phyloP scores from a whole-genome alignment of 2,329 filamentous ascomycete species.

The Penicillium hesseltinei region DNA sequence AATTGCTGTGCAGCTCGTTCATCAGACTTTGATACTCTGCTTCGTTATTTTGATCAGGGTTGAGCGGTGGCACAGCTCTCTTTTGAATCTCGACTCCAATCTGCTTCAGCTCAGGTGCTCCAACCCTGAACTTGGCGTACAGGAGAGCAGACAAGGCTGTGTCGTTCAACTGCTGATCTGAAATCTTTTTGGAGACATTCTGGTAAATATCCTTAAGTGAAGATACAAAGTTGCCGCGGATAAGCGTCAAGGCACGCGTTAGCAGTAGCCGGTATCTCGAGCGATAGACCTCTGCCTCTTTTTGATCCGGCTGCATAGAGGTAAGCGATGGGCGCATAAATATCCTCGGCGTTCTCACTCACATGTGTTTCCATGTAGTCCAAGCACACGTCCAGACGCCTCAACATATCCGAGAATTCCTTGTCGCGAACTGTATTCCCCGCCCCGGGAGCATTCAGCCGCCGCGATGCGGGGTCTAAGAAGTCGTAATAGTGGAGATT shows the following conservation, averaged over 20 bases:
- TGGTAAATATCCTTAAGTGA: conserved; percentile 61
- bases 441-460: conserved; percentile 88
- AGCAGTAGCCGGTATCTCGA: conserved; percentile 83
- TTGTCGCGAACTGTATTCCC: conserved; percentile 79
- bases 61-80: conserved; percentile 59
- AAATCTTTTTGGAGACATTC: conserved; percentile 62
- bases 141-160: conserved; percentile 69
- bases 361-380: conserved; percentile 89
- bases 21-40: conserved; percentile 66
- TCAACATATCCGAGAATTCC: conserved; percentile 83
- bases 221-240: conserved; percentile 65
- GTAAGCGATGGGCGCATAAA: conserved; percentile 5
- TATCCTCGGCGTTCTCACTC: conserved; percentile 31
- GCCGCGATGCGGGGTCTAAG: conserved; percentile 82
- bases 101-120: conserved; percentile 63
- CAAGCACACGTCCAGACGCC: conserved; percentile 84
- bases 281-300: conserved; percentile 82
- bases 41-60: conserved; percentile 57
- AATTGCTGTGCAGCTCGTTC: conserved; percentile 64
- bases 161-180: conserved; percentile 67
- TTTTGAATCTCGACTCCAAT: conserved; percentile 68
- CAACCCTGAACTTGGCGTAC: conserved; percentile 69
- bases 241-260: conserved; percentile 64
- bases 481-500: conserved; percentile 95
- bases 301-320: conserved; percentile 66